A percentile compares a stretch with the other conserved stretches of the same genome.
phyloP scores from a whole-genome alignment of 106 monocot genomes.

The Acanthochlamys bracteata region DNA sequence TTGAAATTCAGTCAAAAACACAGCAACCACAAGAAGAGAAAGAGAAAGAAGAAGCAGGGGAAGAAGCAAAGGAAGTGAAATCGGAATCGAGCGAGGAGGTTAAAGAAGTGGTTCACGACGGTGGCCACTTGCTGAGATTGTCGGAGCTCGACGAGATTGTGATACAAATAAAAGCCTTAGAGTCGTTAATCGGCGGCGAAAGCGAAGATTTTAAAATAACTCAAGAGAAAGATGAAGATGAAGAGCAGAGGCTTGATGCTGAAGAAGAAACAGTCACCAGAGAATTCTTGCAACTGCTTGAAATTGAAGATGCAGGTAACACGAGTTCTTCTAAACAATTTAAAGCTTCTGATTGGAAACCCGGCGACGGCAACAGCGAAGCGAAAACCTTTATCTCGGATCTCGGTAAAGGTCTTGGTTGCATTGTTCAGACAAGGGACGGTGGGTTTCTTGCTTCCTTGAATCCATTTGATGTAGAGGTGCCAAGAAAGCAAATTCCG shows the following conservation, averaged over 20 bases:
- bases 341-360: too few species aligned
- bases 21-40: not conserved
- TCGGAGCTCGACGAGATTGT: conserved; percentile 73
- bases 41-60: conserved; percentile 7
- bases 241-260: conserved; percentile 26
- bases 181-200: conserved; percentile 33
- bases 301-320: conserved; percentile 27
- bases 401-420: conserved; percentile 71
- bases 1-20: conserved; percentile 36
- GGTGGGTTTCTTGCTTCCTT: conserved; percentile 68
- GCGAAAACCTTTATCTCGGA: conserved; percentile 39
- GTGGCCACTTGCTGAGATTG: conserved; percentile 20
- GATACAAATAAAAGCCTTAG: conserved; percentile 72
- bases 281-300: conserved; percentile 73
- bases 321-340: too few species aligned
- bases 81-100: conserved; percentile 55
- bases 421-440: conserved; percentile 75
- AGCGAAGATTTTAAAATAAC: not conserved
- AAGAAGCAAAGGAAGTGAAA: conserved; percentile 19
- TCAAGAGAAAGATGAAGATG: conserved; percentile 7
- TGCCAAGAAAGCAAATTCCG: conserved; percentile 34
- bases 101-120: conserved; percentile 65
- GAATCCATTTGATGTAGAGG: conserved; percentile 58
- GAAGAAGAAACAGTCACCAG: conserved; percentile 76
- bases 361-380: not conserved